Evolutionary conservation across 768 basidiomycete species (phyloP).

Genomic region (Kwoniella shandongensis): DNA sequence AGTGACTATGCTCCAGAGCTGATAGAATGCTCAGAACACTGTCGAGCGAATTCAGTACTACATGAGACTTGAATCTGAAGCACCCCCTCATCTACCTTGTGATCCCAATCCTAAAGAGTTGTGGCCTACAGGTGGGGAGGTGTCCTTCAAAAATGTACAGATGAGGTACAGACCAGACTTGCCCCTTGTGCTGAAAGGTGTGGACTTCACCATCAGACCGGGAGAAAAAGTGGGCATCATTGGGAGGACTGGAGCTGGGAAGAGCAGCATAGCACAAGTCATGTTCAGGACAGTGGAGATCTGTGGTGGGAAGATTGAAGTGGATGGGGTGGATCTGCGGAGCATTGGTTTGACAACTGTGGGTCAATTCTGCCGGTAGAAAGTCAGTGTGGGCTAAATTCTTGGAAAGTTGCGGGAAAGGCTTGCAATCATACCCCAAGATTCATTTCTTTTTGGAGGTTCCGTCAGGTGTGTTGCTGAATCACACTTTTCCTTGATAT

Average conservation of each 20-base stretch:
- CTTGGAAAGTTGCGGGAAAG: constrained; percentile 56
- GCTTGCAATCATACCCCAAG: constrained; percentile 70
- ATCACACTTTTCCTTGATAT: not conserved
- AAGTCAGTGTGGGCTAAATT: not conserved
- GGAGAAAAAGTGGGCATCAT: constrained; percentile 81
- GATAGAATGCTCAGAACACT: constrained; percentile 55
- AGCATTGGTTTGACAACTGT: constrained; percentile 61
- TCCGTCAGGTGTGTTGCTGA: constrained; percentile 29
- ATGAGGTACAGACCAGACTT: constrained; percentile 72
- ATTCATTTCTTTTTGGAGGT: constrained; percentile 59
- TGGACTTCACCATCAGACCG: constrained; percentile 68
- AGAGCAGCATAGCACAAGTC: constrained; percentile 55
- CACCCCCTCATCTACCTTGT: constrained; percentile 57
- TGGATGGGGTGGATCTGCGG: constrained; percentile 56
- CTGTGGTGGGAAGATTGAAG: constrained; percentile 59
- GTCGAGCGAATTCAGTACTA: constrained; percentile 80
- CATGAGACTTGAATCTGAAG: constrained; percentile 70
- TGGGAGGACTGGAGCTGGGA: constrained; percentile 66
- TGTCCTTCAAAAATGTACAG: constrained; percentile 69
- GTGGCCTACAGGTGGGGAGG: constrained; percentile 74
- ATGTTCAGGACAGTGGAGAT: constrained; percentile 65
- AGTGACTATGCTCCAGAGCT: not conserved
- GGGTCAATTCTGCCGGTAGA: constrained; percentile 9
- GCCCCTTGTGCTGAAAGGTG: constrained; percentile 73
- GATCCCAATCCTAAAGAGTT: constrained; percentile 56